Evolutionary conservation across 495 filamentous ascomycete genomes (phyloP), one percentile per base, ranked within the genome.

Genomic region (Usnea hakonensis): DNA sequence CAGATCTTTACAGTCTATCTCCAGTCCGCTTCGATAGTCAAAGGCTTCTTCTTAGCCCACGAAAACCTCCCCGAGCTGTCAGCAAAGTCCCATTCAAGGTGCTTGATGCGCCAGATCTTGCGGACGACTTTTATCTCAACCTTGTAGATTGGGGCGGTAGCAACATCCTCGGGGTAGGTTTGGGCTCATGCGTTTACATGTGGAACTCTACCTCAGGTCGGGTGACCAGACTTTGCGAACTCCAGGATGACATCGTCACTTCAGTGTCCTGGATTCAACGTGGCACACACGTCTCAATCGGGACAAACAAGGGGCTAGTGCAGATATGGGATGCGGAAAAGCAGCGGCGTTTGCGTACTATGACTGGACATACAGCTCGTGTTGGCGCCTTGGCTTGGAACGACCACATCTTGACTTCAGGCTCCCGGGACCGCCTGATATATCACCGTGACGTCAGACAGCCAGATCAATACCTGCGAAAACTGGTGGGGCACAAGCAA

Each of bases 81-180:
- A 90, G 87, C 72, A 97, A 97, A 73, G 92, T 97, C 0, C 94
- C 94, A 1, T 97, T 91, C 77, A 98, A 97, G 73, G 94, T 98
- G 9, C 79, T 98, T 5, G 94, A 98, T 79, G 94, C 95, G 1
- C 94, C 94, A 17, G 94, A 97, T 64, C 73, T 98, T 19, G 91
- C 91, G 33, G 94, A 98, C 67, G 95, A 98, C 72, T 98, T 97
- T 72, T 98, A 98, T 68, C 76, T 98, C 36, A 98, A 98, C 67
- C 74, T 98, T 32, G 92, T 98, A 2, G 94, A 98, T 67, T 98
- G 94, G 94, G 94, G 95, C n/a, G 93, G 88, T 67, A 90, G 86
- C 65, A 94, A 97, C 74, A 85, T 96, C 28, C 75, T 98, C 10
- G 95, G 91, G 17, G 94, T 98, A 35, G 94, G 94, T 0, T 75